phyloP scores from a whole-genome alignment of 225 moss, liverwort and hornwort species.

The Ulota crispa region DNA sequence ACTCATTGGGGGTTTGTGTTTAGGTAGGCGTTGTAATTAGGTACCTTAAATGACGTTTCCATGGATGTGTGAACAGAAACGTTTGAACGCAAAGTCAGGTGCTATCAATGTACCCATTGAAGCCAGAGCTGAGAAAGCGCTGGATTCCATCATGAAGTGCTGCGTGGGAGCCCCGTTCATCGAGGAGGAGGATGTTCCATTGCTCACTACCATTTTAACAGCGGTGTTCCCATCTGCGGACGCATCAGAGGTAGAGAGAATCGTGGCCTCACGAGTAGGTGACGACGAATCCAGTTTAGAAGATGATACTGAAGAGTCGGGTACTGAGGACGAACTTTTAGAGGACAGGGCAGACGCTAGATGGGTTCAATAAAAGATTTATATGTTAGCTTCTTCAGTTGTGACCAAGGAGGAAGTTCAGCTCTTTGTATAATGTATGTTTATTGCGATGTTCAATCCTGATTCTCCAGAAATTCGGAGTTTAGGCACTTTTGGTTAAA shows the following conservation, averaged over 20 bases:
- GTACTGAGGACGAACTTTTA: slow-evolving; percentile 23
- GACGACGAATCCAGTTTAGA: slow-evolving; percentile 30
- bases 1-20: not conserved
- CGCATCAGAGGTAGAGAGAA: slow-evolving; percentile 50
- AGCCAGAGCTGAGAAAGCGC: slow-evolving; percentile 73
- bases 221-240: slow-evolving; percentile 76
- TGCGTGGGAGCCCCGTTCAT: slow-evolving; percentile 64
- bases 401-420: not conserved
- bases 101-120: slow-evolving; percentile 74
- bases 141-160: slow-evolving; percentile 83
- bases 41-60: not conserved
- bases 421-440: slow-evolving; percentile 19
- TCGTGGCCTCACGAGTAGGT: slow-evolving; percentile 48
- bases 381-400: not conserved
- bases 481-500: not conserved
- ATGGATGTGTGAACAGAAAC: slow-evolving; percentile 54
- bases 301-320: slow-evolving; percentile 16
- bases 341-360: slow-evolving; percentile 27
- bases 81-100: slow-evolving; percentile 62
- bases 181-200: slow-evolving; percentile 62
- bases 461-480: not conserved
- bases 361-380: slow-evolving; percentile 35
- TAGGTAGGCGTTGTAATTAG: not conserved
- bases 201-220: slow-evolving; percentile 65
- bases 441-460: slow-evolving; percentile 24